Base-by-base conservation (phyloP, 139 green algal genomes). In the Volvox reticuliferus region DNA sequence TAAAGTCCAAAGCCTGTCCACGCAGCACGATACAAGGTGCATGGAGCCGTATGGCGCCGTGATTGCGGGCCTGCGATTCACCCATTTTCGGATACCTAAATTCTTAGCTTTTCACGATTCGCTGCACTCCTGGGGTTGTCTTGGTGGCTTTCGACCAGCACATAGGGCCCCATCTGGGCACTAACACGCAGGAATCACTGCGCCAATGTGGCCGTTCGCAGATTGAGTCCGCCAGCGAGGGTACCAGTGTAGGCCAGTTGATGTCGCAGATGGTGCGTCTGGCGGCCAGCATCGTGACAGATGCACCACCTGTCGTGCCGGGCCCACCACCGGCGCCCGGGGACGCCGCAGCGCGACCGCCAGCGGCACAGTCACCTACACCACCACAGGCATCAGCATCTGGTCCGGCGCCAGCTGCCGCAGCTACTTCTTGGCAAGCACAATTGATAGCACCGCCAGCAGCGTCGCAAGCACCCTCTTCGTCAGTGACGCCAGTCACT, bases 271-370 rank as follows among this genome's bases (percentile, higher is more conserved):
- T 89, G 67, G 65, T 89, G 18, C 36, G 13, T 13, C 35, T 89
- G 67, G 82, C 82, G 63, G 82, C 82, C 9, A 88, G 82, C 82
- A 65, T 88, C 50, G 63, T 88, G 82, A 67, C 63, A 1, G 80
- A n/a, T 9, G 36, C 12, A 35, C 20, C 12, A 35, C 20, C 37
- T 0, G 33, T 35, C 6, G 32, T 35, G 76, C 76, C 76, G 76
- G 44, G 44, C 44, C 44, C 5, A 9, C 30, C n/a, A 35, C 30
- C 30, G 76, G 71, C 71, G 28, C 2, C 71, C 55, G 33, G 68
- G 88, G 78, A 20, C 26, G 50, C 20, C 62, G 37, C 65, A 12
- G 30, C 6, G 61, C 61, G 12, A 30, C 81, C 18, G 80, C 26
- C 6, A 0, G 50, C 16, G n/a, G 26, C 24, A 21, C 44, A 6